Evolutionary conservation across 1,284 basidiomycete species (phyloP), one percentile per base, ranked within the genome.

Genomic region (Apiotrichum siamense): DNA sequence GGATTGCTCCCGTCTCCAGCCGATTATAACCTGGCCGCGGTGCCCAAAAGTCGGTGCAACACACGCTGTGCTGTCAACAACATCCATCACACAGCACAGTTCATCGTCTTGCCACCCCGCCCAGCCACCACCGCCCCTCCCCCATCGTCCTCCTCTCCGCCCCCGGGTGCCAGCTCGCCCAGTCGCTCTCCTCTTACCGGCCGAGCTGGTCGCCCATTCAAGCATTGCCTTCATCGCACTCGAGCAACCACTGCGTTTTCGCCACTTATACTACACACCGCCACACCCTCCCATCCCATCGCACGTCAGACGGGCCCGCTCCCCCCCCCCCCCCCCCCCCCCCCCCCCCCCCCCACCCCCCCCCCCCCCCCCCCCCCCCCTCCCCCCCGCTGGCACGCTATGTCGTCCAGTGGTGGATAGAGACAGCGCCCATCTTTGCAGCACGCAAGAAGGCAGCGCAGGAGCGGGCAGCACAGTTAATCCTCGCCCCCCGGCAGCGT

Each of bases 331-430:
- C 43, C 33, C 24, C 25, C 24, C 33, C 23, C 39, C 36, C 4
- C 10, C 25, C 25, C 25, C 25, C 1, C 15, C 35, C 13, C 52
- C 33, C 47, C 23, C 64, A 64, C 60, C 61, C 63, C 24, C 63
- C 65, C 3, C 66, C 69, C n/a, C 60, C 69, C 27, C 66, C 66
- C 3, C 71, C 71, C 13, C 69, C 68, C 50, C 59, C 67, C 39
- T 69, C 70, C 47, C 51, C 69, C 33, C 66, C 66, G 45, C 29
- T 71, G 24, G 69, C 64, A 9, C 61, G 65, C 39, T 72, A 72
- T 46, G 50, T 66, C 4, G 33, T 68, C 20, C 61, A 66, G 33
- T 59, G 60, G 52, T 74, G 68, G 62, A 44, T 66, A n/a, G 67
- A 69, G 21, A 50, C 52, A 3, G 53, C 61, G 10, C 63, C 64